These are phyloP conservation scores for Curvularia hawaiiensis DNA, from an alignment of 2,329 filamentous ascomycete genomes.

Conservation along the genomic window DNA sequence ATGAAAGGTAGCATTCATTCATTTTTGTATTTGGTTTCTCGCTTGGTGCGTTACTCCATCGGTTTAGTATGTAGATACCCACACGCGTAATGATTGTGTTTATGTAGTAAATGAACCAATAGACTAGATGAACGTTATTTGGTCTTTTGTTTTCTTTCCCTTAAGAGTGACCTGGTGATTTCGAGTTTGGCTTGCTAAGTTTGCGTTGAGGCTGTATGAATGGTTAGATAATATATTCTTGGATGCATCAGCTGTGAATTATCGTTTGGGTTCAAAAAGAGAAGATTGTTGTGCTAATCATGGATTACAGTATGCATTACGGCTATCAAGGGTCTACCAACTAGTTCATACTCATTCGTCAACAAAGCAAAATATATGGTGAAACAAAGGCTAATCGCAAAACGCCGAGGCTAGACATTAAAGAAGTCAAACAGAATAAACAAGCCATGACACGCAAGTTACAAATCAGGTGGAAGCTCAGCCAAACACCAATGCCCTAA, in stretches of 20 bases:
- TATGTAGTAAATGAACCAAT: background rate
- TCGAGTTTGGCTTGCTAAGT: background rate
- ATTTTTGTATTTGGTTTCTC: background rate
- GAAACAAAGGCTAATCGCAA: background rate
- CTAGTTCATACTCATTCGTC: too few species aligned
- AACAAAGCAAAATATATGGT: background rate
- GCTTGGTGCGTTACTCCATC: background rate
- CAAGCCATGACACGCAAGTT: too few species aligned
- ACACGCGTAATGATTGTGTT: background rate
- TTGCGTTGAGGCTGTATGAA: too few species aligned
- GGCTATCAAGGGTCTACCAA: too few species aligned
- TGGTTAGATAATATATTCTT: too few species aligned
- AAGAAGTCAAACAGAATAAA: background rate
- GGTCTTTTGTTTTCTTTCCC: background rate
- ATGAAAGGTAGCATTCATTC: background rate
- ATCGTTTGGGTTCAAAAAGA: too few species aligned
- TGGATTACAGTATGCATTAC: too few species aligned
- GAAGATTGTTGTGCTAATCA: too few species aligned
- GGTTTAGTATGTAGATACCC: background rate
- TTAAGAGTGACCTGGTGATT: background rate
- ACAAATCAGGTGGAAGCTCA: slow-evolving; percentile 5
- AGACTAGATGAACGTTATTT: background rate
- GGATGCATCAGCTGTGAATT: too few species aligned
- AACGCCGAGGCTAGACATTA: background rate
- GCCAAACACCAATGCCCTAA: slow-evolving; percentile 83